Evolutionary conservation across 495 filamentous ascomycete species (phyloP), one percentile per base, ranked within the genome.

Genomic region (Hyphodiscus hymeniophilus): DNA sequence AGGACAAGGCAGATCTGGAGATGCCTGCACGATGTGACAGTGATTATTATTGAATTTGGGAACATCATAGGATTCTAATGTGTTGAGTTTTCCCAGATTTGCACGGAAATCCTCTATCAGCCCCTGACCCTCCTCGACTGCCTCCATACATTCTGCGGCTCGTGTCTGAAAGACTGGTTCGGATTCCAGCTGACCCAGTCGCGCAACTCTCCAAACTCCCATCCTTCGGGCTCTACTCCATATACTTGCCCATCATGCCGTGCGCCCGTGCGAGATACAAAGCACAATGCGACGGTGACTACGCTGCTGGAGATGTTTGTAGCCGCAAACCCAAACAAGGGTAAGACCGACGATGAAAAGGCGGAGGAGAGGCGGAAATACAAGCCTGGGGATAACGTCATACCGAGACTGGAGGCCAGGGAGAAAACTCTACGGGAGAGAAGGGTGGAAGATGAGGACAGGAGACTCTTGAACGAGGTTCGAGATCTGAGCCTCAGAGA

Each of bases 51-150:
- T 38, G 32, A 30, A 11, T 32, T 20, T 20, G 32, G 7, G 32
- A 11, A 24, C 22, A 44, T 6, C 5, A 12, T 33, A 32, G 38
- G 3, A 34, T 54, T 41, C 54, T 60, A 40, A 56, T 48, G 24
- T 38, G 15, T 0, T 43, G 10, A n/a, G 23, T 12, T n/a, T 32
- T 33, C 38, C 21, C 53, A 96, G 91, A 96, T 98, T 55, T 98
- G 92, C 67, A 90, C 90, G 49, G 92, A 98, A 60, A 73, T 97
- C 43, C 85, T 98, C 51, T 94, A 87, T 70, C 87, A 95, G 62
- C 92, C 92, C 16, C 79, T 97, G 50, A 95, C 90, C 24, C 84
- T 96, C 50, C 86, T 98, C 61, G 87, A 97, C 71, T 98, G 92
- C 63, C 81, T 98, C 1, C 92, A 98, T 69, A 94, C 90, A 31